A percentile compares a stretch with the other conserved stretches of the same genome.
phyloP scores from a whole-genome alignment of 345 rosid species.

The Melastoma malabathricum region DNA sequence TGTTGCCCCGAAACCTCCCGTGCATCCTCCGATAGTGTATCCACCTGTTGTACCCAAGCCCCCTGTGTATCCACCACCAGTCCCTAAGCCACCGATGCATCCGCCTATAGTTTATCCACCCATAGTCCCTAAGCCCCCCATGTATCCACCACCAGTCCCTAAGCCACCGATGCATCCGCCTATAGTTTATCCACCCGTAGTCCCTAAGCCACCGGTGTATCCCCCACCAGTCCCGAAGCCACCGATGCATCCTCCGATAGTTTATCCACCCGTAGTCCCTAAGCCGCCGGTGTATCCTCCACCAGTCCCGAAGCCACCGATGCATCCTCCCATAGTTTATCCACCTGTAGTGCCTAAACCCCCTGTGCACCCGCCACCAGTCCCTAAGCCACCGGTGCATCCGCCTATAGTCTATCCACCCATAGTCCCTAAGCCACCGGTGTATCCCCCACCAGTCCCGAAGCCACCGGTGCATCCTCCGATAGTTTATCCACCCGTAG shows the following conservation, averaged over 20 bases:
- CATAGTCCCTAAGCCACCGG: slow-evolving; percentile 9
- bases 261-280: slow-evolving; percentile 5
- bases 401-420: slow-evolving; percentile 12
- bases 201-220: slow-evolving; percentile 16
- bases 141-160: slow-evolving; percentile 8
- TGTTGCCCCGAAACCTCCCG: not conserved
- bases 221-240: slow-evolving; percentile 11
- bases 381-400: slow-evolving; percentile 13
- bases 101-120: slow-evolving; percentile 4
- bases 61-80: not conserved
- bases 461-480: slow-evolving; percentile 12
- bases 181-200: slow-evolving; percentile 12
- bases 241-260: slow-evolving; percentile 11
- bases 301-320: too few relatives aligned
- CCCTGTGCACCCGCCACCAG: slow-evolving; percentile 10
- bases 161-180: too few relatives aligned
- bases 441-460: slow-evolving; percentile 8
- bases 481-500: slow-evolving; percentile 5
- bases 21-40: slow-evolving; percentile 3
- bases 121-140: not conserved
- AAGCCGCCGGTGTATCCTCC: slow-evolving; percentile 13
- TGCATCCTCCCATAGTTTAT: too few relatives aligned
- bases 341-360: too few relatives aligned
- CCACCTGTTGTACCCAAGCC: slow-evolving; percentile 12
- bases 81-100: not conserved